These are phyloP conservation scores for Fusarium goolgardi DNA, from an alignment of 2,329 filamentous ascomycete genomes.

Conservation along the genomic window DNA sequence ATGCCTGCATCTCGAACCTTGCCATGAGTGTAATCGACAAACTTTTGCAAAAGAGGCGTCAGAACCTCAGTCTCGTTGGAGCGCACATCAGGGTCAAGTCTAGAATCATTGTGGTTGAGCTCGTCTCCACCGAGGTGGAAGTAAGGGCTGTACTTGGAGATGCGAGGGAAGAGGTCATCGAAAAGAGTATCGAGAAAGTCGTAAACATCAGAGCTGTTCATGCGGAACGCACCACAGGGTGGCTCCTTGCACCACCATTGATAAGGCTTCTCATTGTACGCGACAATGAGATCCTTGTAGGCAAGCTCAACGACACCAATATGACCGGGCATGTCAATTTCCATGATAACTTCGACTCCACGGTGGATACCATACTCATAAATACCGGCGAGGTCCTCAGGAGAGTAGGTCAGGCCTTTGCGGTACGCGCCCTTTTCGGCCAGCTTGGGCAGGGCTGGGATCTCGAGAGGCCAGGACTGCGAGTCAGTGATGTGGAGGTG, in stretches of 20 bases:
- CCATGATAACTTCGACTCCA: slow-evolving; percentile 69
- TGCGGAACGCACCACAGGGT: slow-evolving; percentile 76
- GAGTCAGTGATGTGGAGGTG: slow-evolving; percentile 86
- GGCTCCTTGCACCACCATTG: slow-evolving; percentile 70
- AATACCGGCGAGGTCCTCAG: slow-evolving; percentile 71
- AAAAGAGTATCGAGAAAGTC: slow-evolving; percentile 78
- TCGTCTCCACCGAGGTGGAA: slow-evolving; percentile 93
- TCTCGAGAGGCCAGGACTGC: slow-evolving; percentile 87
- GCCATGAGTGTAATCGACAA: slow-evolving; percentile 76
- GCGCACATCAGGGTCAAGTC: slow-evolving; percentile 76
- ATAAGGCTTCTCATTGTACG: slow-evolving; percentile 67
- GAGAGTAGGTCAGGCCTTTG: slow-evolving; percentile 73
- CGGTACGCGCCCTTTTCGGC: slow-evolving; percentile 79
- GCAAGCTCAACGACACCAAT: slow-evolving; percentile 63
- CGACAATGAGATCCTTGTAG: slow-evolving; percentile 67
- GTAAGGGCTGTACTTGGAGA: slow-evolving; percentile 75
- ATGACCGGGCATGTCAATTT: slow-evolving; percentile 72
- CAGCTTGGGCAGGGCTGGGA: slow-evolving; percentile 77
- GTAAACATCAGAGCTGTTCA: slow-evolving; percentile 78
- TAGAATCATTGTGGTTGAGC: slow-evolving; percentile 75
- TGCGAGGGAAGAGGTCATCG: slow-evolving; percentile 78
- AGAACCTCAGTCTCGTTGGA: slow-evolving; percentile 74
- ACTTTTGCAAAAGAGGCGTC: slow-evolving; percentile 80
- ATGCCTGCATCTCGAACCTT: slow-evolving; percentile 73
- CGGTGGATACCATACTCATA: slow-evolving; percentile 76